Evolutionary conservation across 805 yeast genomes (phyloP).

Genomic region (Candida odintsovae): DNA sequence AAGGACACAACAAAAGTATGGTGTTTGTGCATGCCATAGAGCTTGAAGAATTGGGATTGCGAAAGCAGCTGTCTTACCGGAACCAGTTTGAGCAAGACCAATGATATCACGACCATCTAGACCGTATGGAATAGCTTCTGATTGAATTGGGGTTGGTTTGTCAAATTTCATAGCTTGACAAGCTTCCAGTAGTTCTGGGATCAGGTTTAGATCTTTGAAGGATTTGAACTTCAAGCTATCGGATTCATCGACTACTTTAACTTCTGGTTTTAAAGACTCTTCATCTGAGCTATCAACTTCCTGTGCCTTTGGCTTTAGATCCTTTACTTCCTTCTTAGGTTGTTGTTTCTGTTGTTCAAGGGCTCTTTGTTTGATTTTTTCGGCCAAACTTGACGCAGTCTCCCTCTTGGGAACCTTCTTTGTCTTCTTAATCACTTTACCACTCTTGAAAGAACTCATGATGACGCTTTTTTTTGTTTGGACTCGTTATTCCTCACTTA

Average conservation of each 20-base stretch:
- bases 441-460: not conserved
- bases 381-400: conserved; percentile 46
- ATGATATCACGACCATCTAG: conserved; percentile 86
- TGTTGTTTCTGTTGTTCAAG: conserved; percentile 16
- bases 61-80: conserved; percentile 98
- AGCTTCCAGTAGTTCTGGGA: conserved; percentile 77
- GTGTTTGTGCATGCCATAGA: conserved; percentile 82
- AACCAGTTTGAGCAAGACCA: conserved; percentile 96
- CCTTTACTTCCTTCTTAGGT: conserved; percentile 2
- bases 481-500: not conserved
- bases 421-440: conserved; percentile 16
- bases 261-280: conserved; percentile 13
- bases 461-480: not conserved
- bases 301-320: conserved; percentile 1
- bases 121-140: conserved; percentile 87
- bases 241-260: conserved; percentile 7
- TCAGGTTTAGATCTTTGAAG: conserved; percentile 56
- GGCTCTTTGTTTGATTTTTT: conserved; percentile 44
- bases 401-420: conserved; percentile 25
- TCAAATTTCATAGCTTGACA: conserved; percentile 67
- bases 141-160: conserved; percentile 91
- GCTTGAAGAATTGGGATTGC: conserved; percentile 92
- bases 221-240: conserved; percentile 27
- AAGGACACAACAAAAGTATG: conserved; percentile 83
- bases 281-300: conserved; percentile 1